A percentile compares a stretch with the other conserved stretches of the same genome.
These are phyloP conservation scores for Anisogramma anomala DNA, from an alignment of 2,329 filamentous ascomycete species.

Conservation along the genomic window DNA sequence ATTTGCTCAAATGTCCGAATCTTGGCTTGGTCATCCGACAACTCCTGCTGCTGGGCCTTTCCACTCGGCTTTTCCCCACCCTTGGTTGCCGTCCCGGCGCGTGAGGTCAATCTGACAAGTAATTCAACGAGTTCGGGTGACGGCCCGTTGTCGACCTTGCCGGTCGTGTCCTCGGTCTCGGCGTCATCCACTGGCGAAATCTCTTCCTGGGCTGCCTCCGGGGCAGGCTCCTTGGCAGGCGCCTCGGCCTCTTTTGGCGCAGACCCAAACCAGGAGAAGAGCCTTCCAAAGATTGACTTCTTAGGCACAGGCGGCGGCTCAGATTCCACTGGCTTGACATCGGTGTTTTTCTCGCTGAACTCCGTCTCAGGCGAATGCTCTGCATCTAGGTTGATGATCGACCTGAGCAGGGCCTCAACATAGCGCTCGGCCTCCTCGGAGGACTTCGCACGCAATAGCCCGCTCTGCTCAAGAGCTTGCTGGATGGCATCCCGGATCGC, in stretches of 20 bases:
- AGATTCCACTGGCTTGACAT: not conserved
- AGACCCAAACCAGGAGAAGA: conserved; percentile 9
- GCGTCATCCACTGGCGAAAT: not conserved
- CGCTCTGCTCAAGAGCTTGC: conserved; percentile 43
- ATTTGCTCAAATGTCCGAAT: conserved; percentile 40
- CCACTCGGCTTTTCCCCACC: conserved; percentile 15
- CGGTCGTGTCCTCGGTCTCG: conserved; percentile 4
- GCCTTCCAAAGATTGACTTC: conserved; percentile 4
- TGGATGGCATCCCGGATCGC: conserved; percentile 43
- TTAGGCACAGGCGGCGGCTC: conserved; percentile 1
- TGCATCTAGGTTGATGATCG: conserved; percentile 23
- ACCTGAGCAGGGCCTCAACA: conserved; percentile 38
- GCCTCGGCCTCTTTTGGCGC: not conserved
- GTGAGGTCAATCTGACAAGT: conserved; percentile 39
- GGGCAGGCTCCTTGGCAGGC: not conserved
- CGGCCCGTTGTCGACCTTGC: conserved; percentile 6
- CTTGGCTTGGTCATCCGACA: conserved; percentile 24
- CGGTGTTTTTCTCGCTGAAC: not conserved
- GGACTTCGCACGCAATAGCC: conserved; percentile 35
- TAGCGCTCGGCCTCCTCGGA: conserved; percentile 35
- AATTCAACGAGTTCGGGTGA: conserved; percentile 32
- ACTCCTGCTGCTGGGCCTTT: conserved; percentile 10
- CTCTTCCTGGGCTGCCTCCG: not conserved
- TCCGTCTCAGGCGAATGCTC: not conserved
- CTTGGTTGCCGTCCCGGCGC: conserved; percentile 27